Evolutionary conservation across 768 basidiomycete species (phyloP).

Genomic region (Podaxis sp.): DNA sequence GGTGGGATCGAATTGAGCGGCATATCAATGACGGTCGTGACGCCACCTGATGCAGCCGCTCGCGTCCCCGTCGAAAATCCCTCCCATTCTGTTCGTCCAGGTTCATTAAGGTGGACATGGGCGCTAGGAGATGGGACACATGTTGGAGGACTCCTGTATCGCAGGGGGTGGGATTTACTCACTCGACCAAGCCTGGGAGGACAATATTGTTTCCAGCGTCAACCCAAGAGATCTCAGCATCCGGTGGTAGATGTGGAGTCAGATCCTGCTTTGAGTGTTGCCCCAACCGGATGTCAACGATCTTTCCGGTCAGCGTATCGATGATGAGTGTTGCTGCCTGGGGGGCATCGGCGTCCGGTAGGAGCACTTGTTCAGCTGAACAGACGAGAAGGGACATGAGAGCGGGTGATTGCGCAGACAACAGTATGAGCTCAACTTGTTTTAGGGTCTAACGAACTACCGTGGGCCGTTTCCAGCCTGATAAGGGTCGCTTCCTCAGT

Average conservation of each 20-base stretch:
- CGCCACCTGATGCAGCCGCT: constrained; percentile 88
- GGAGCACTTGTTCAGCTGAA: constrained; percentile 51
- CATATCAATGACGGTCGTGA: constrained; percentile 98
- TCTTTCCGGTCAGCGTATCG: constrained; percentile 53
- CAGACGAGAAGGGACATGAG: constrained; percentile 29
- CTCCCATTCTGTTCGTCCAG: constrained; percentile 92
- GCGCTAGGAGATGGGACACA: constrained; percentile 41
- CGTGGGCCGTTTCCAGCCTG: background rate
- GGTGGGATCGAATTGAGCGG: constrained; percentile 97
- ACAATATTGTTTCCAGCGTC: constrained; percentile 57
- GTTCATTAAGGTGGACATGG: constrained; percentile 93
- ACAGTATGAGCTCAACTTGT: background rate
- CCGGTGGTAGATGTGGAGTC: constrained; percentile 18
- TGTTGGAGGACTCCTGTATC: background rate
- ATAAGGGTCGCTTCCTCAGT: constrained; percentile 1
- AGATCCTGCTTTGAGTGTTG: constrained; percentile 27
- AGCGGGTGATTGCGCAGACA: background rate
- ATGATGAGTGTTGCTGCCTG: constrained; percentile 66
- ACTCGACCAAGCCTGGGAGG: constrained; percentile 84
- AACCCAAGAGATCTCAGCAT: constrained; percentile 34
- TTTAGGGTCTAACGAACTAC: background rate
- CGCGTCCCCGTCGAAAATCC: constrained; percentile 89
- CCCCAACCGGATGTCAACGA: constrained; percentile 40
- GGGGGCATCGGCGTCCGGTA: constrained; percentile 44
- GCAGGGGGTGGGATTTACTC: constrained; percentile 20